Evolutionary conservation across 257 asterid genomes (phyloP).

Genomic region (Nicotiana obtusifolia): DNA sequence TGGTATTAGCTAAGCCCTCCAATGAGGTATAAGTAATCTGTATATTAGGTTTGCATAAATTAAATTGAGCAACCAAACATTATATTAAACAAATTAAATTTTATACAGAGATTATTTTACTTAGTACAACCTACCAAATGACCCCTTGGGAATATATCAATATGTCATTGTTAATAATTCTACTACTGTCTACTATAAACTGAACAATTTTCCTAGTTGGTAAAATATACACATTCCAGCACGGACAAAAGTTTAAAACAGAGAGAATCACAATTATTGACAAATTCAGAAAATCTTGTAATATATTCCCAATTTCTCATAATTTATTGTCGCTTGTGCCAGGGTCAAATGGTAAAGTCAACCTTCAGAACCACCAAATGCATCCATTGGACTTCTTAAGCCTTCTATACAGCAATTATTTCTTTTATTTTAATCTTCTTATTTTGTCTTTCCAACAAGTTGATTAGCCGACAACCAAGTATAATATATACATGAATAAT

Average conservation of each 20-base stretch:
- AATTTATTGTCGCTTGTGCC: not conserved
- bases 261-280: not conserved
- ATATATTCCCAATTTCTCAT: not conserved
- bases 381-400: not conserved
- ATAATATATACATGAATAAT: too few relatives aligned
- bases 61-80: too few relatives aligned
- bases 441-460: not conserved
- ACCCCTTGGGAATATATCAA: not conserved
- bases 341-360: not conserved
- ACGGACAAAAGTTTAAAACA: not conserved
- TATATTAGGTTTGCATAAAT: too few relatives aligned
- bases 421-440: not conserved
- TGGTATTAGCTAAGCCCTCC: too few relatives aligned
- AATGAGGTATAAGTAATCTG: too few relatives aligned
- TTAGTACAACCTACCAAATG: too few relatives aligned
- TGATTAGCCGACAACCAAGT: not conserved
- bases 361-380: not conserved
- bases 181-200: not conserved
- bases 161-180: not conserved
- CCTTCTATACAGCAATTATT: not conserved
- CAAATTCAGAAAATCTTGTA: not conserved
- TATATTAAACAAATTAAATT: too few relatives aligned
- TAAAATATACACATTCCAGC: not conserved
- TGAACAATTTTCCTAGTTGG: not conserved
- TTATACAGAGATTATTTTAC: too few relatives aligned